Conservation (phyloP, 164 flowering plant genomes). For the Annona squamosa region DNA sequence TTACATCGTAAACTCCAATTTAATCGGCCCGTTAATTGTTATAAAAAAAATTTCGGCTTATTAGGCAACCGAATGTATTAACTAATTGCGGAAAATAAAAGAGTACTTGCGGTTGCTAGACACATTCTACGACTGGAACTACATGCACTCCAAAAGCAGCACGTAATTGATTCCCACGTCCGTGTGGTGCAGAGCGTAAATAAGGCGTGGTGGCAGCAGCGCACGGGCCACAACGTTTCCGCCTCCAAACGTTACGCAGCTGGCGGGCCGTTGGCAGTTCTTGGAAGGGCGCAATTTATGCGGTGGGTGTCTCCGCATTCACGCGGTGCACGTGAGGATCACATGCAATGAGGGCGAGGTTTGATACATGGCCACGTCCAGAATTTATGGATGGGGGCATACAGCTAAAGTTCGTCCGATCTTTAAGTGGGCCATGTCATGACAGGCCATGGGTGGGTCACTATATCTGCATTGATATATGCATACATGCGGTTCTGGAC, state of each 20-base stretch:
- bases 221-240: not conserved
- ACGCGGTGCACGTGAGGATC: not conserved
- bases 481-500: too few species aligned
- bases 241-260: not conserved
- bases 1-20: too few species aligned
- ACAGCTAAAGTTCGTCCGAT: not conserved
- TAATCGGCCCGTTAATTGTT: too few species aligned
- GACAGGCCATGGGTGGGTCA: not conserved
- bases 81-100: too few species aligned
- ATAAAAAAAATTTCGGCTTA: too few species aligned
- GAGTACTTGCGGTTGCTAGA: too few species aligned
- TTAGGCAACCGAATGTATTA: too few species aligned
- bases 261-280: not conserved
- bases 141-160: too few species aligned
- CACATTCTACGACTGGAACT: too few species aligned
- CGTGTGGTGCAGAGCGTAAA: not conserved
- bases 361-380: not conserved
- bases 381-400: not conserved
- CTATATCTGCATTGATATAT: not conserved
- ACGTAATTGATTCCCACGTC: too few species aligned
- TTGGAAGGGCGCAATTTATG: not conserved
- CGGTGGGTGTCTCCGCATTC: not conserved
- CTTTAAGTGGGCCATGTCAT: not conserved
- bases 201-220: conserved; percentile 10
- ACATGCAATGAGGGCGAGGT: not conserved